Percentiles rank a stretch among this genome's conserved stretches.
These are phyloP conservation scores for Omphalea diandra DNA, from an alignment of 441 rosid genomes.

Conservation along the genomic window DNA sequence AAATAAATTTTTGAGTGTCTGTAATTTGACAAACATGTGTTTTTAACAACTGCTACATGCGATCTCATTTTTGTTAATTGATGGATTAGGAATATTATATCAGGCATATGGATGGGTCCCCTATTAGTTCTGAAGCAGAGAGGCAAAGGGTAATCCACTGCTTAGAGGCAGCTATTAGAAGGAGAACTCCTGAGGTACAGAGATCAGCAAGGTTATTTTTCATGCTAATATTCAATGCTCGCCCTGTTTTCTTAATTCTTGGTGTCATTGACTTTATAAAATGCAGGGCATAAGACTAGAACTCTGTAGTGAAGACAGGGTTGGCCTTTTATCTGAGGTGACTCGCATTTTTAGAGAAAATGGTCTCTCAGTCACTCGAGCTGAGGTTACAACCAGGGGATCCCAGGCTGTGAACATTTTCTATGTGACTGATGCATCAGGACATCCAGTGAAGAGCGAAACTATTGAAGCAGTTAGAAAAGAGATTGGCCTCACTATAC, in stretches of 20 bases:
- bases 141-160: conserved; percentile 83
- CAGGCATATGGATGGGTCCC: conserved; percentile 84
- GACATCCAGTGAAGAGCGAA: conserved; percentile 52
- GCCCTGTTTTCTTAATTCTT: background rate
- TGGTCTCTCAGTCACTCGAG: conserved; percentile 80
- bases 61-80: conserved; percentile 16
- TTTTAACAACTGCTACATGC: background rate
- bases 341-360: conserved; percentile 94
- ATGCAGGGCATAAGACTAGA: conserved; percentile 84
- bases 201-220: background rate
- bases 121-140: conserved; percentile 92
- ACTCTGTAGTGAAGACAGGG: conserved; percentile 77
- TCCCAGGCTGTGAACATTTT: conserved; percentile 73
- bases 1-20: background rate
- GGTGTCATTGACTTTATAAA: conserved; percentile 11
- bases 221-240: conserved; percentile 3
- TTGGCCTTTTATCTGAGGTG: conserved; percentile 82
- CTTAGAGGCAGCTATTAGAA: conserved; percentile 90
- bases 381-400: conserved; percentile 88
- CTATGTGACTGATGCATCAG: conserved; percentile 67
- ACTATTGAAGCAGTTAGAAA: conserved; percentile 65
- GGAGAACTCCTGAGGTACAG: conserved; percentile 79
- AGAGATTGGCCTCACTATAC: conserved; percentile 60
- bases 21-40: conserved; percentile 3
- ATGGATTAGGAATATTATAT: conserved; percentile 80